A percentile compares a stretch with the other conserved stretches of the same genome.
Conservation (phyloP, 306 rosid species). For the Cicer arietinum region DNA sequence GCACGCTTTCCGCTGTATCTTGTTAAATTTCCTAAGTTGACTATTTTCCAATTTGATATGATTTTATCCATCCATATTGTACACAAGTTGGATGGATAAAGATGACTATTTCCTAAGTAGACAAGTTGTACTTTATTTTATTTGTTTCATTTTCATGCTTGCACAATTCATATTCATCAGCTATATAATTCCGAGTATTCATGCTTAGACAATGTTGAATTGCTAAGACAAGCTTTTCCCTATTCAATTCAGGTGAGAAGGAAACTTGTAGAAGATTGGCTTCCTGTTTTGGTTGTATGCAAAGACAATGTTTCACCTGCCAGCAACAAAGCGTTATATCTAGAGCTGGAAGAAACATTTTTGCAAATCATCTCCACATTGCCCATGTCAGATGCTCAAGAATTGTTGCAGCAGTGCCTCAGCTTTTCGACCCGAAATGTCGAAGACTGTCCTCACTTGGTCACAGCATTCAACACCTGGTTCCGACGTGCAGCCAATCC, state of each 20-base stretch:
- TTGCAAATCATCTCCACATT: conserved; percentile 83
- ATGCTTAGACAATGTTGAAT: not conserved
- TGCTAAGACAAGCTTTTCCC: conserved; percentile 2
- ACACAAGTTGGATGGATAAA: too few species aligned
- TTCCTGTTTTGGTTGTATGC: conserved; percentile 86
- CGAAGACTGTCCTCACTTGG: conserved; percentile 90
- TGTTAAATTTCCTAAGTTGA: not conserved
- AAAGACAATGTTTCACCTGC: conserved; percentile 80
- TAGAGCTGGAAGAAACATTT: conserved; percentile 87
- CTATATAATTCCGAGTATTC: not conserved
- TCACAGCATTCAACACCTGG: conserved; percentile 90
- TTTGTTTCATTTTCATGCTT: not conserved
- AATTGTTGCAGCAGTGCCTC: conserved; percentile 85
- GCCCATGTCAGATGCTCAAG: conserved; percentile 89
- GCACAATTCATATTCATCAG: not conserved
- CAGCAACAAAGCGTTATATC: conserved; percentile 60
- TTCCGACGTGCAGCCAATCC: conserved; percentile 79
- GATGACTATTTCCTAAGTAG: too few species aligned
- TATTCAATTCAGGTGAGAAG: conserved; percentile 71
- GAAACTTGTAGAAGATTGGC: conserved; percentile 90
- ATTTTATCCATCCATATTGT: not conserved
- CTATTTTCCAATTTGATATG: not conserved
- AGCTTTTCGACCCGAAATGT: conserved; percentile 82
- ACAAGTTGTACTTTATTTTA: not conserved
- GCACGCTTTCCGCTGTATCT: conserved; percentile 11